Percentiles rank a stretch among this genome's conserved stretches.
These are phyloP conservation scores for Solanum sejunctum DNA, from an alignment of 257 asterid species.

Conservation along the genomic window DNA sequence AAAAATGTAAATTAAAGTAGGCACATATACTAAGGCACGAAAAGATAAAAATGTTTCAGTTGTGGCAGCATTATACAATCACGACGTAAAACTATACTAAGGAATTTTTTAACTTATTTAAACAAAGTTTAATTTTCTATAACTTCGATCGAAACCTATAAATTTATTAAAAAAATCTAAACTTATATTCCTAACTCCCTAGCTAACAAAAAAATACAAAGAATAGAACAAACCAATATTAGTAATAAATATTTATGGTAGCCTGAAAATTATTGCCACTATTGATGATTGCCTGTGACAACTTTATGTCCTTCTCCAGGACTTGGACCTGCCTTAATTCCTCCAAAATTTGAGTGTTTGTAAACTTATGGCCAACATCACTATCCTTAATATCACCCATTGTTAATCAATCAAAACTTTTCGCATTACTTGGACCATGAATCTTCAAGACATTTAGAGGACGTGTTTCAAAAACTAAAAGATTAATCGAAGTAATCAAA, in stretches of 20 bases:
- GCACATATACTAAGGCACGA: not conserved
- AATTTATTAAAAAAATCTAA: not conserved
- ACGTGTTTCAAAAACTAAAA: too few relatives aligned
- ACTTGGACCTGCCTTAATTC: conserved; percentile 4
- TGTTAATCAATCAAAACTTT: not conserved
- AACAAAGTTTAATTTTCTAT: too few relatives aligned
- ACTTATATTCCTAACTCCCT: not conserved
- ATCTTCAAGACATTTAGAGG: too few relatives aligned
- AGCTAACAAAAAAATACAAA: not conserved
- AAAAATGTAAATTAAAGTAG: not conserved
- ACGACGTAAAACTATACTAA: not conserved
- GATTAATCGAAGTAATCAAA: too few relatives aligned
- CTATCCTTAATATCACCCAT: not conserved
- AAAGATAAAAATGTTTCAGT: not conserved
- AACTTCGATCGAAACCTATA: not conserved
- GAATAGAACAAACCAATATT: not conserved
- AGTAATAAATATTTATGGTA: not conserved
- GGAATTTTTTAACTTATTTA: not conserved
- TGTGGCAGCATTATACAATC: not conserved
- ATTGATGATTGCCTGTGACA: not conserved
- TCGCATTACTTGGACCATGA: too few relatives aligned
- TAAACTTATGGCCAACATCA: not conserved
- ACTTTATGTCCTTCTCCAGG: conserved; percentile 8
- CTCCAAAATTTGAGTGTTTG: not conserved
- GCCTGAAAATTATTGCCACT: not conserved